A percentile compares a stretch with the other conserved stretches of the same genome.
Evolutionary conservation across 1,284 basidiomycete genomes (phyloP).

Genomic region (Malassezia slooffiae): DNA sequence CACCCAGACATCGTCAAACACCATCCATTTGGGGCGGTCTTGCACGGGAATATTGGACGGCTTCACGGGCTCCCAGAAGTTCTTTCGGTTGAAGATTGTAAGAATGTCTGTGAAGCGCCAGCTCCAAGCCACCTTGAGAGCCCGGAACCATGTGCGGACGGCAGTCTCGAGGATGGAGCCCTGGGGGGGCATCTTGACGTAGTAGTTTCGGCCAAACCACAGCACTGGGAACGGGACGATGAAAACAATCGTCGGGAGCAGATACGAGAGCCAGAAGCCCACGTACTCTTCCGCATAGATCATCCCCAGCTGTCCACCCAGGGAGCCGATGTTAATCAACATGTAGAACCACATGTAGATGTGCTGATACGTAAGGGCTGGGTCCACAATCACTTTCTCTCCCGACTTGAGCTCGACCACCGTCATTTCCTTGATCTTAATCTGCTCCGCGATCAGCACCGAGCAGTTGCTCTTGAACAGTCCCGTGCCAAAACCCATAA

Average conservation of each 20-base stretch:
- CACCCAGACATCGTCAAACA: constrained; percentile 55
- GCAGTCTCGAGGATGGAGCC: constrained; percentile 65
- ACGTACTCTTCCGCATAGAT: constrained; percentile 46
- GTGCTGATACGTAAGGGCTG: constrained; percentile 54
- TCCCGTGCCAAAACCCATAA: constrained; percentile 55
- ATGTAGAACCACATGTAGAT: constrained; percentile 46
- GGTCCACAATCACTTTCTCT: constrained; percentile 71
- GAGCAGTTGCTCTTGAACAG: constrained; percentile 57
- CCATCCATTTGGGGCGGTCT: constrained; percentile 48
- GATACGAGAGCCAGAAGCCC: constrained; percentile 49
- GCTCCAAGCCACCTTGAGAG: constrained; percentile 44
- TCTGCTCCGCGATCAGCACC: constrained; percentile 50
- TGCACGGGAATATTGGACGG: constrained; percentile 49
- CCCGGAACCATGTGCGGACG: constrained; percentile 38
- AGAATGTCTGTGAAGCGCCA: no score
- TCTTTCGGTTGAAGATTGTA: no score
- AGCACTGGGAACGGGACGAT: constrained; percentile 58
- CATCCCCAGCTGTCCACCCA: constrained; percentile 48
- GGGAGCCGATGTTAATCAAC: constrained; percentile 43
- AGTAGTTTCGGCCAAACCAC: constrained; percentile 57
- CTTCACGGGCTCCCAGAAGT: constrained; percentile 69
- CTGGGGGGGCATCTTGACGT: constrained; percentile 59
- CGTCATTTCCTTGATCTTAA: constrained; percentile 29
- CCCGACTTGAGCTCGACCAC: constrained; percentile 52
- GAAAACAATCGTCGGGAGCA: constrained; percentile 50